phyloP scores from a whole-genome alignment of 352 stramenopile species.

The Phytophthora vignae region DNA sequence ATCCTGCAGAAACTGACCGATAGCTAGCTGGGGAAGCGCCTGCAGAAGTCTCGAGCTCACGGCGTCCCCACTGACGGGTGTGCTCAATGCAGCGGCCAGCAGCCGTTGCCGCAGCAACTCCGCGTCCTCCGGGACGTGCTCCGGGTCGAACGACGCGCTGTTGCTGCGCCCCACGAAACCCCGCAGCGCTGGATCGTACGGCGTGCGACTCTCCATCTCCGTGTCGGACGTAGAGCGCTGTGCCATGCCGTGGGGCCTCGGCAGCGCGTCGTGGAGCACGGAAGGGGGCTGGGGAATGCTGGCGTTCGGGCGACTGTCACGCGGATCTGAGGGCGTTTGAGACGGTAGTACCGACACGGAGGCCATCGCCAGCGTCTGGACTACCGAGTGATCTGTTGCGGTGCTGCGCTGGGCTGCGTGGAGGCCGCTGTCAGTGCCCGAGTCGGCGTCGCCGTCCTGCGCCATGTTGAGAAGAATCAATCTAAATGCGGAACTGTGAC shows the following conservation, averaged over 20 bases:
- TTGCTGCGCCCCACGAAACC: conserved; percentile 16
- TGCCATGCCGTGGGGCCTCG: conserved; percentile 23
- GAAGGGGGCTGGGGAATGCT: not conserved
- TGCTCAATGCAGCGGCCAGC: conserved; percentile 26
- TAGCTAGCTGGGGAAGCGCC: conserved; percentile 38
- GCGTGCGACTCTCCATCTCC: conserved; percentile 9
- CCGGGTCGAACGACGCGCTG: conserved; percentile 26
- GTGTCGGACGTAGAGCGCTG: conserved; percentile 17
- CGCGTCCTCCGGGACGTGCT: conserved; percentile 18
- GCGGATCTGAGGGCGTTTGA: conserved; percentile 10
- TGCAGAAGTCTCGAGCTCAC: conserved; percentile 46
- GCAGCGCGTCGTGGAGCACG: conserved; percentile 16
- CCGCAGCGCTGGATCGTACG: conserved; percentile 8
- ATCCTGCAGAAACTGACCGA: conserved; percentile 46
- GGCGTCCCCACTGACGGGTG: conserved; percentile 32
- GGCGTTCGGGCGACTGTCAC: conserved; percentile 3
- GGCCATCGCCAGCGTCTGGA: not conserved
- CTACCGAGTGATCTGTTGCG: not conserved
- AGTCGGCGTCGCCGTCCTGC: not conserved
- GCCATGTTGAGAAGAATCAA: conserved; percentile 23
- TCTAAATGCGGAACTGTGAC: conserved; percentile 18
- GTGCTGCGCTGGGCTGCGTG: conserved; percentile 5
- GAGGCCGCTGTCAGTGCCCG: not conserved
- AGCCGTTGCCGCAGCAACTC: conserved; percentile 23
- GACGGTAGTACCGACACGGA: not conserved